Base-by-base conservation (phyloP, 2,329 filamentous ascomycete genomes). In the Talaromyces atroroseus region DNA sequence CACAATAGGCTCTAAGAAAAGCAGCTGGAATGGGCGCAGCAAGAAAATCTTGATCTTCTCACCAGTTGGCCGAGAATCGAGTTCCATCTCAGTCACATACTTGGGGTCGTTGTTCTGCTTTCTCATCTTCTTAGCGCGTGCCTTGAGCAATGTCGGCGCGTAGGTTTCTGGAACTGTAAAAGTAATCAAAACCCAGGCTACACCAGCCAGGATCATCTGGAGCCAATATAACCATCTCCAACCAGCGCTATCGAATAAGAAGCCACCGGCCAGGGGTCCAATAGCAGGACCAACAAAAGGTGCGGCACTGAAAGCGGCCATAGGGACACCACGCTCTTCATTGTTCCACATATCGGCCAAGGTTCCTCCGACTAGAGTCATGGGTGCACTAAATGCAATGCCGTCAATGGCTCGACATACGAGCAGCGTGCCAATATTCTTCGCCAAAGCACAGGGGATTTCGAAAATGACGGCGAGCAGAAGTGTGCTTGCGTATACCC, bases 141-240 rank as follows among this genome's bases (percentile, higher is more conserved):
- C 75, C 52, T 82, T 81, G 16, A 96, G 82, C 51, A 96, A 84
- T 0, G 84, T 88, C 0, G 91, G 90, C 0, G 90, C 86, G 69
- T 94, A 95, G 0, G 91, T 96, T 72, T 95, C 91, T 1, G 90
- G 89, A 0, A 95, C 86, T n/a, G 89, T 94, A 72, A 95, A 92
- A 29, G 86, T 87, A 71, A 94, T 91, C 59, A 92, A 69, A 18
- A 87, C 59, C 83, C 87, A 94, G 63, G 87, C 82, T 49, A 86
- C 68, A 14, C 79, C 84, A 24, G 87, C 78, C 12, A 94, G 68
- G 65, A 95, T 95, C 11, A 94, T 77, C 66, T 92, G 89, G 63
- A 95, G 82, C 87, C 88, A 92, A 76, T 94, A 94, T 0, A 94
- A 77, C 88, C 89, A 94, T 62, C 89, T 77, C 90, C 90, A 94